Evolutionary conservation across 2,329 filamentous ascomycete species (phyloP).

Genomic region (Dactylellina cionopaga): DNA sequence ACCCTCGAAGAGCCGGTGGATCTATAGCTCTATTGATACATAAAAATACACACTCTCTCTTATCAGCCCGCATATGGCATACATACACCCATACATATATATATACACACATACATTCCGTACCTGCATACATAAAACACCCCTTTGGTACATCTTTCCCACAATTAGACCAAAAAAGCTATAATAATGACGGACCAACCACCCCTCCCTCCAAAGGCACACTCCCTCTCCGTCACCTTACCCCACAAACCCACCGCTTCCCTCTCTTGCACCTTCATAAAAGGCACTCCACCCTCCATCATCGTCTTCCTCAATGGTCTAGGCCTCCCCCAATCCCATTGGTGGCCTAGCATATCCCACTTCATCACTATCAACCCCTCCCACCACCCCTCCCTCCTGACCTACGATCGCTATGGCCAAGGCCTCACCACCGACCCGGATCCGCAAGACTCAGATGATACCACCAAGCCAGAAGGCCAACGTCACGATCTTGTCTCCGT

Average conservation of each 20-base stretch:
- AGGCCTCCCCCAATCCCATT: conserved; percentile 43
- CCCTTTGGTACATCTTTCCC: background rate
- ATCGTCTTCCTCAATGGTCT: conserved; percentile 48
- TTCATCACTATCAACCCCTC: background rate
- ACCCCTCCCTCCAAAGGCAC: conserved; percentile 13
- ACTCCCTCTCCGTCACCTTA: conserved; percentile 10
- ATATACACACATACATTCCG: background rate
- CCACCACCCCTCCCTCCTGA: conserved; percentile 60
- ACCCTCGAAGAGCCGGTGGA: conserved; percentile 26
- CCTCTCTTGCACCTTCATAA: conserved; percentile 29
- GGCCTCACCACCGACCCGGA: conserved; percentile 65
- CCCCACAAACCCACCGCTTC: conserved; percentile 44
- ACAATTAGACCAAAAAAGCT: no score
- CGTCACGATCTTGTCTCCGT: conserved; percentile 65
- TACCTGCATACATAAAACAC: conserved; percentile 2
- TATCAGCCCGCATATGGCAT: background rate
- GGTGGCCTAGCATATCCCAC: conserved; percentile 34
- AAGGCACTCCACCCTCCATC: conserved; percentile 6
- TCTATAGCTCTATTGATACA: background rate
- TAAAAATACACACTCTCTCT: no score
- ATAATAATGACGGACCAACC: conserved; percentile 22
- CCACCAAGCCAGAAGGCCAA: conserved; percentile 59
- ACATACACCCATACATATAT: background rate
- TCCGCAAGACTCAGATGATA: conserved; percentile 58
- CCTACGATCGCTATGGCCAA: conserved; percentile 71